Conservation (phyloP, 2,329 filamentous ascomycete species). For the Cadophora malorum region DNA sequence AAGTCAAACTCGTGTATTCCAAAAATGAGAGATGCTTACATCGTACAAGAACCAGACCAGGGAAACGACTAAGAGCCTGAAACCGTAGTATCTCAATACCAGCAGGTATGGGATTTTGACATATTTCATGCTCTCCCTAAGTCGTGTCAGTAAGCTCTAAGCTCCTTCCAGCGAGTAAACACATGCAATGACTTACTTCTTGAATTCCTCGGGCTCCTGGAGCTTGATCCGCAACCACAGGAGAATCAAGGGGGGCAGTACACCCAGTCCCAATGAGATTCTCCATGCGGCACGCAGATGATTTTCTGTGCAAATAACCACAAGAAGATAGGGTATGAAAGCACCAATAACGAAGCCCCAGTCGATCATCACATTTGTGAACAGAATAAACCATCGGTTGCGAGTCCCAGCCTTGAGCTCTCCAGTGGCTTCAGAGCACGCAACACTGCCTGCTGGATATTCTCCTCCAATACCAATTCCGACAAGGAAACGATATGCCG, state of each 20-base stretch:
- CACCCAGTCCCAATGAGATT: slow-evolving; percentile 77
- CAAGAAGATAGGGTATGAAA: slow-evolving; percentile 74
- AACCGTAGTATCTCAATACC: slow-evolving; percentile 73
- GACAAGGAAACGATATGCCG: slow-evolving; percentile 84
- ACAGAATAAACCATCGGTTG: slow-evolving; percentile 92
- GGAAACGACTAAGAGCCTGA: slow-evolving; percentile 71
- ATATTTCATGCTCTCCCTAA: slow-evolving; percentile 46
- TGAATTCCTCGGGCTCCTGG: slow-evolving; percentile 80
- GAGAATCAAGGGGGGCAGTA: slow-evolving; percentile 77
- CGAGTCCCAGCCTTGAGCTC: slow-evolving; percentile 80
- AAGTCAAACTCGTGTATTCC: neutral
- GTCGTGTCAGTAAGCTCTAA: slow-evolving; percentile 15
- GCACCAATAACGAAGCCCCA: slow-evolving; percentile 77
- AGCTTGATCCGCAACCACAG: slow-evolving; percentile 75
- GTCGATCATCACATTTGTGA: slow-evolving; percentile 89
- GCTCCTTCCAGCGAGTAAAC: neutral
- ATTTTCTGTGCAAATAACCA: slow-evolving; percentile 57
- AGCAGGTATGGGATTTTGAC: slow-evolving; percentile 61
- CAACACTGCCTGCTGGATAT: slow-evolving; percentile 84
- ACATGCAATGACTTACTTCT: slow-evolving; percentile 42
- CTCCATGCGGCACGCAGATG: slow-evolving; percentile 83
- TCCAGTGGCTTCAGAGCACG: slow-evolving; percentile 81
- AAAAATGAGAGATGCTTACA: slow-evolving; percentile 48
- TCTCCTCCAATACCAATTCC: slow-evolving; percentile 83
- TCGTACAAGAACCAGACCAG: slow-evolving; percentile 88